These are phyloP conservation scores for Cryptosporidium ryanae DNA, from an alignment of 169 alveolate species.

Conservation along the genomic window DNA sequence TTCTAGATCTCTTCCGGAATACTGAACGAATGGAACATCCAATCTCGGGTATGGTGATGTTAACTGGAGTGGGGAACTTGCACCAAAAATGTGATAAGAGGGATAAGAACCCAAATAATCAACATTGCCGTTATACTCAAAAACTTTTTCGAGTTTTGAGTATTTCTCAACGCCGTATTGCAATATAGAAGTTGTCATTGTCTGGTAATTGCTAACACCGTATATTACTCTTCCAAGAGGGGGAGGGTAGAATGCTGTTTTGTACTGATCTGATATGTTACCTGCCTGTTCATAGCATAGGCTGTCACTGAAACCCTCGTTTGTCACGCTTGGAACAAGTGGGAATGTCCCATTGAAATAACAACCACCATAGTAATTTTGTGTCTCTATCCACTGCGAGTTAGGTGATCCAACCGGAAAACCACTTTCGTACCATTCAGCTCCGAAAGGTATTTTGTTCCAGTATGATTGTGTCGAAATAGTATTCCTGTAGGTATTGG, in stretches of 20 bases:
- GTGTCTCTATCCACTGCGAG: conserved; percentile 71
- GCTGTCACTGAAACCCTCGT: conserved; percentile 36
- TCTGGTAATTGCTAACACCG: conserved; percentile 61
- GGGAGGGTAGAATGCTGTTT: conserved; percentile 68
- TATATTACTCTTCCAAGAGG: conserved; percentile 50
- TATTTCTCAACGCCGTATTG: conserved; percentile 57
- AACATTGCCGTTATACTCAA: conserved; percentile 14
- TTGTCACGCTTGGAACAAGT: conserved; percentile 58
- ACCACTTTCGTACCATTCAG: conserved; percentile 57
- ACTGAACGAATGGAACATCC: conserved; percentile 60
- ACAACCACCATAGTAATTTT: conserved; percentile 60
- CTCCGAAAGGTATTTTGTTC: conserved; percentile 73
- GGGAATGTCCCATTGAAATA: conserved; percentile 68
- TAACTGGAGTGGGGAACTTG: conserved; percentile 48
- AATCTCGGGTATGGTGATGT: conserved; percentile 68
- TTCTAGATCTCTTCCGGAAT: conserved; percentile 57
- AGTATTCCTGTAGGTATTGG: conserved; percentile 30
- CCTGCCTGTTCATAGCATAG: conserved; percentile 28
- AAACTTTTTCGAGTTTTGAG: background rate
- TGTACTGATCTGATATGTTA: conserved; percentile 44
- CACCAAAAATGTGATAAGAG: conserved; percentile 55
- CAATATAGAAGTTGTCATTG: conserved; percentile 48
- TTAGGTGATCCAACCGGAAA: conserved; percentile 72
- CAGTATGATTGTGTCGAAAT: conserved; percentile 61
- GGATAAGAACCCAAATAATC: conserved; percentile 47